Evolutionary conservation across 2,329 filamentous ascomycete genomes (phyloP), one percentile per base, ranked within the genome.

Genomic region (Botrytis tulipae): DNA sequence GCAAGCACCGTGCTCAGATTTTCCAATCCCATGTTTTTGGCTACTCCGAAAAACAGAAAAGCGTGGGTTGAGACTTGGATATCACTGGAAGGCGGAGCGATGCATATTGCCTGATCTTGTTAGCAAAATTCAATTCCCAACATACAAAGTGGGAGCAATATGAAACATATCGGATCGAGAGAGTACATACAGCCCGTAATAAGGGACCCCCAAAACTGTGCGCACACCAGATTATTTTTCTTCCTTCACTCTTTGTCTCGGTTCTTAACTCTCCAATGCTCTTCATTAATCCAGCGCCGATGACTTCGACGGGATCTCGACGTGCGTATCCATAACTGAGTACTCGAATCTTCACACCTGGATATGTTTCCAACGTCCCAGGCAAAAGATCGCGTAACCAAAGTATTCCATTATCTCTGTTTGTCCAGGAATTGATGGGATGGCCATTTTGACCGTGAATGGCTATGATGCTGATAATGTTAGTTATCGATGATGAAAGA

Each of bases 181-280:
- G 8, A 40, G 3, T 37, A 68, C 71, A 29, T 59, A 72, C 71
- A 59, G 61, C 51, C 54, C 9, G 37, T 29, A 68, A 35, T 22
- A 73, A 40, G 61, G 54, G 62, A 20, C 71, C 65, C 20, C 71
- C 71, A 61, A 73, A 73, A 32, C 71, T 73, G 35, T 73, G 65
- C 1, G 65, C 63, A 48, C 44, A 70, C 51, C 62, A 70, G 16
- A 73, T 70, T 6, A 73, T 73, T 42, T 61, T 61, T 16, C 71
- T 70, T 22, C 51, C 63, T 22, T 63, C 69, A 40, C 57, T 46
- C 9, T 51, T 37, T 42, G 59, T 48, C n/a, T 29, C 16, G 10
- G 3, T 40, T 37, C 65, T 29, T 22, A 70, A 7, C 5, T 54
- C 35, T 14, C n/a, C 42, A 12, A 73, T 29, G 18, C 29, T 51